A percentile compares a stretch with the other conserved stretches of the same genome.
Evolutionary conservation across 768 basidiomycete genomes (phyloP).

Genomic region (Tremella yokohamensis): DNA sequence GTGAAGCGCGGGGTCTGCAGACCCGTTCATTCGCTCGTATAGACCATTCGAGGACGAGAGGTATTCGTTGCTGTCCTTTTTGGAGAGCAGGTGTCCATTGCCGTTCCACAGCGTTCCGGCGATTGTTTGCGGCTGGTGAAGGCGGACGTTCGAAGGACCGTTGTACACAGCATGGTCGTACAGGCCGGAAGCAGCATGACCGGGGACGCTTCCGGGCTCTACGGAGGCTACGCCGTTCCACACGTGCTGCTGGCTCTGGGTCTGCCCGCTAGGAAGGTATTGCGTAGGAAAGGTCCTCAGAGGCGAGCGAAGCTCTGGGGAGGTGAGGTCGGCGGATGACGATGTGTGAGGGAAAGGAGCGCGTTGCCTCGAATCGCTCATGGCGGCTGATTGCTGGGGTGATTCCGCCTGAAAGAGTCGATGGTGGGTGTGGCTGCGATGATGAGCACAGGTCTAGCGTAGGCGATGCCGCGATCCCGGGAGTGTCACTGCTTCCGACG

Average conservation of each 20-base stretch:
- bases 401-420: background rate
- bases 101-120: too few species aligned
- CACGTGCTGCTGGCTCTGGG: background rate
- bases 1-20: constrained; percentile 10
- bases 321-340: constrained; percentile 31
- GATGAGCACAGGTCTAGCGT: too few species aligned
- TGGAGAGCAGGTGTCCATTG: background rate
- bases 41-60: constrained; percentile 8
- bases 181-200: too few species aligned
- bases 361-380: constrained; percentile 37
- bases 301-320: constrained; percentile 10
- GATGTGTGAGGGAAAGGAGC: constrained; percentile 42
- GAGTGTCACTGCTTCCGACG: too few species aligned
- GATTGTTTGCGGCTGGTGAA: background rate
- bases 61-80: constrained; percentile 7
- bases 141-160: background rate
- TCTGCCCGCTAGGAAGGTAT: background rate
- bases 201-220: background rate
- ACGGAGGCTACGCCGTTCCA: background rate
- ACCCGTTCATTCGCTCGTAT: constrained; percentile 11
- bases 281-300: constrained; percentile 10
- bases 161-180: too few species aligned
- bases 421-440: background rate
- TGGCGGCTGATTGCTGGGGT: constrained; percentile 1
- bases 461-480: too few species aligned